These are phyloP conservation scores for Salvia sclarea DNA, from an alignment of 305 asterid species.

Conservation along the genomic window DNA sequence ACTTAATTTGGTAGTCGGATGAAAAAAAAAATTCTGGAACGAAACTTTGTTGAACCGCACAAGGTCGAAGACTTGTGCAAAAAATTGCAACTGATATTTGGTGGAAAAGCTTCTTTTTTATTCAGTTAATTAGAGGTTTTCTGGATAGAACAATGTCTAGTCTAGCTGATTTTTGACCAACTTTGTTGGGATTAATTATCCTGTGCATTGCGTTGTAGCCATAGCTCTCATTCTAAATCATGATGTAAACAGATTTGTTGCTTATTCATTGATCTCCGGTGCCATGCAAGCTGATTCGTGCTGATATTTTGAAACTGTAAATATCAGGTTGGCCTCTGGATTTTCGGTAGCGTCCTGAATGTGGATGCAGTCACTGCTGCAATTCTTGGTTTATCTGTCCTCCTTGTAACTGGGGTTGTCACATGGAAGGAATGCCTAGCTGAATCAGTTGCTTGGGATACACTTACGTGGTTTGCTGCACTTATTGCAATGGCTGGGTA, in stretches of 20 bases:
- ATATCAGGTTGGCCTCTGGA: conserved; percentile 89
- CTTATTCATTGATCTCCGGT: not conserved
- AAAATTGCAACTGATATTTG: not conserved
- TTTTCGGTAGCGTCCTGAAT: conserved; percentile 70
- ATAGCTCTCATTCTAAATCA: not conserved
- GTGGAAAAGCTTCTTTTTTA: not conserved
- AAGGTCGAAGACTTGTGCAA: not conserved
- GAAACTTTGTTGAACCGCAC: not conserved
- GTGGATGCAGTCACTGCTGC: conserved; percentile 99
- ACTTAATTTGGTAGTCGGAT: not conserved
- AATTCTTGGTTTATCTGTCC: conserved; percentile 87
- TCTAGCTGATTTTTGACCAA: not conserved
- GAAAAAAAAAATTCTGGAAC: not conserved
- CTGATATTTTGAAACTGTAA: conserved; percentile 16
- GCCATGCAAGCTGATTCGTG: not conserved
- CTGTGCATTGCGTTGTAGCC: not conserved
- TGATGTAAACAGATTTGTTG: not conserved
- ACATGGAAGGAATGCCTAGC: conserved; percentile 98
- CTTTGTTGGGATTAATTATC: not conserved
- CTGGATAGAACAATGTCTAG: not conserved
- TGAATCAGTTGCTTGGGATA: conserved; percentile 99
- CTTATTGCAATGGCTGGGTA: conserved; percentile 99
- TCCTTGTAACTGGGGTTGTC: conserved; percentile 87
- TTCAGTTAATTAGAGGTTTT: not conserved
- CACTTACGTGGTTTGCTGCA: conserved; percentile 99